phyloP scores from a whole-genome alignment of 495 filamentous ascomycete species.

The Neurospora pannonica region DNA sequence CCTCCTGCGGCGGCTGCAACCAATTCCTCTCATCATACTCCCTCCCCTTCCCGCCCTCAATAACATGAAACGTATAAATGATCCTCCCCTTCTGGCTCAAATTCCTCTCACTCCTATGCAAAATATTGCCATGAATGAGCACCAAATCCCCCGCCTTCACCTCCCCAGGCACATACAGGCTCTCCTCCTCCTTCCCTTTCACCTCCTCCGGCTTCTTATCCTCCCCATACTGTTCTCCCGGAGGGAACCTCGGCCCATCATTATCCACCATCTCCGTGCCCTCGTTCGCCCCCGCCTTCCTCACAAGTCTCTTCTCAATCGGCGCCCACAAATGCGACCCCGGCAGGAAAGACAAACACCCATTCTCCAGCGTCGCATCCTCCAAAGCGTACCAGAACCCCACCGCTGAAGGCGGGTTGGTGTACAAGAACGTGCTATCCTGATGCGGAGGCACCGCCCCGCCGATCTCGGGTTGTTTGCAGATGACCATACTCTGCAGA shows the following conservation, averaged over 20 bases:
- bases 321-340: slow-evolving; percentile 64
- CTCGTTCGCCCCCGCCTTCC: slow-evolving; percentile 35
- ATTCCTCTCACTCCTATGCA: slow-evolving; percentile 96
- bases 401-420: slow-evolving; percentile 78
- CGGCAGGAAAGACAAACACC: slow-evolving; percentile 72
- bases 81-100: slow-evolving; percentile 72
- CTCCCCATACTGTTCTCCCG: slow-evolving; percentile 31
- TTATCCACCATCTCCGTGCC: slow-evolving; percentile 47
- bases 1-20: slow-evolving; percentile 73
- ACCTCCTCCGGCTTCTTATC: slow-evolving; percentile 4
- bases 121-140: slow-evolving; percentile 88
- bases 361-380: slow-evolving; percentile 76
- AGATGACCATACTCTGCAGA: slow-evolving; percentile 95
- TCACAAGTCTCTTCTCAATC: slow-evolving; percentile 64
- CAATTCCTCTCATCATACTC: slow-evolving; percentile 83
- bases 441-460: slow-evolving; percentile 81
- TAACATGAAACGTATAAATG: slow-evolving; percentile 97
- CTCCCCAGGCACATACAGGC: slow-evolving; percentile 62
- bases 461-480: slow-evolving; percentile 95
- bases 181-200: slow-evolving; percentile 7
- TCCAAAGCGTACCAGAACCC: slow-evolving; percentile 96
- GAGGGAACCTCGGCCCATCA: slow-evolving; percentile 30
- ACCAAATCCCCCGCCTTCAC: slow-evolving; percentile 84
- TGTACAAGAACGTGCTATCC: slow-evolving; percentile 88
- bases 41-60: slow-evolving; percentile 62